A percentile compares a stretch with the other conserved stretches of the same genome.
Conservation (phyloP, 768 basidiomycete genomes). For the Exidia glandulosa region DNA sequence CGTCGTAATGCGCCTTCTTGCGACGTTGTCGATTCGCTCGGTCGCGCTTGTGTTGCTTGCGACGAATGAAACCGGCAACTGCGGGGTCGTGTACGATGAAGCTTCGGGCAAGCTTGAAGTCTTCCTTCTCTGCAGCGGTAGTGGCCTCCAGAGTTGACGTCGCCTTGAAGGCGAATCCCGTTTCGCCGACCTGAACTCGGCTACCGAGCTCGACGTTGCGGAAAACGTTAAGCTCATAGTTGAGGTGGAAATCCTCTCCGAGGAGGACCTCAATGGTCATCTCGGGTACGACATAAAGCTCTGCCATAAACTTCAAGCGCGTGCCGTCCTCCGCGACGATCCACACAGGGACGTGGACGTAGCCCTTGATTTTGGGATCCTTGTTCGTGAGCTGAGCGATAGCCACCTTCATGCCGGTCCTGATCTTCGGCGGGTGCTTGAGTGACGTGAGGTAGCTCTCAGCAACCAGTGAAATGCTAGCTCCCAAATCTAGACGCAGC, state of each 20-base stretch:
- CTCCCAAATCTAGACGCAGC: too few species aligned
- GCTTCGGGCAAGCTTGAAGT: not conserved
- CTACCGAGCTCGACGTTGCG: slow-evolving; percentile 5
- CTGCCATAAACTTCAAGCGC: not conserved
- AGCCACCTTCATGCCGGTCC: not conserved
- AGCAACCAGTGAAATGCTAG: not conserved
- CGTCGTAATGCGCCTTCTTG: not conserved
- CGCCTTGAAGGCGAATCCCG: slow-evolving; percentile 2
- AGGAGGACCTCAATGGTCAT: slow-evolving; percentile 22
- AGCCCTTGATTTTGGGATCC: not conserved
- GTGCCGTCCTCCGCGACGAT: not conserved
- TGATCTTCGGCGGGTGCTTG: not conserved
- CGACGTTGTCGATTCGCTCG: not conserved
- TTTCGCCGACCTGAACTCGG: slow-evolving; percentile 10
- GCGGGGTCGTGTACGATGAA: not conserved
- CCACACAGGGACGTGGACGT: not conserved
- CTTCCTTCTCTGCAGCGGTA: not conserved
- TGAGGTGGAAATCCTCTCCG: slow-evolving; percentile 19
- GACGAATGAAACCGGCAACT: not conserved
- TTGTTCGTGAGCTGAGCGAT: not conserved
- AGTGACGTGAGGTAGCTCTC: not conserved
- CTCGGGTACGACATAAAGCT: slow-evolving; percentile 11
- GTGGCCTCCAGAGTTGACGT: slow-evolving; percentile 2
- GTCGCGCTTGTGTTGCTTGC: not conserved
- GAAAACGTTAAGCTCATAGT: slow-evolving; percentile 12